These are phyloP conservation scores for Solanum dulcamara DNA, from an alignment of 257 asterid genomes.

Conservation along the genomic window DNA sequence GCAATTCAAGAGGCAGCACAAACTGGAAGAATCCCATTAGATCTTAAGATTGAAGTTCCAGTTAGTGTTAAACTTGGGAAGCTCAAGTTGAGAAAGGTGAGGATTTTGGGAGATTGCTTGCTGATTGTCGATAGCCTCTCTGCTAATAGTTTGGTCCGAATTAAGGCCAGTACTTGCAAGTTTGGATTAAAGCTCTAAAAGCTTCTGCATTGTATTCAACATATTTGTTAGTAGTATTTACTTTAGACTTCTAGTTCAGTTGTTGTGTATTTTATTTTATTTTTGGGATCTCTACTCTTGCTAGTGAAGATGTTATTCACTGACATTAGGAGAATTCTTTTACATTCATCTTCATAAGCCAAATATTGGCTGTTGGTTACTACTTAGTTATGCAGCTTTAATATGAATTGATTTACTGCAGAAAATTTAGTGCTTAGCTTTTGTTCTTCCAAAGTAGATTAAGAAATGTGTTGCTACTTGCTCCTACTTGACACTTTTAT, in stretches of 20 bases:
- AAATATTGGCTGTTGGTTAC: not conserved
- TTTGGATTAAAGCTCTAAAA: slow-evolving; percentile 53
- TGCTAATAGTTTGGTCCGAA: slow-evolving; percentile 46
- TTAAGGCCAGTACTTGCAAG: slow-evolving; percentile 64
- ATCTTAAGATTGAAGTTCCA: slow-evolving; percentile 70
- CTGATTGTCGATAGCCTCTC: slow-evolving; percentile 71
- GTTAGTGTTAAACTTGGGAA: slow-evolving; percentile 62
- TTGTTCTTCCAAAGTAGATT: not conserved
- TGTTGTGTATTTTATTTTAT: not conserved
- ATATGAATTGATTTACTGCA: not conserved
- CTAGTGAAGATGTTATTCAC: not conserved
- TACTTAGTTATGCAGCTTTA: not conserved
- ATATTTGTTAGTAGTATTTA: not conserved
- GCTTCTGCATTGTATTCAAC: not conserved
- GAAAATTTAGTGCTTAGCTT: no score
- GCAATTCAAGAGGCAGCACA: slow-evolving; percentile 83
- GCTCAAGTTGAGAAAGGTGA: slow-evolving; percentile 59
- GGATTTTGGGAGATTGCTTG: slow-evolving; percentile 55
- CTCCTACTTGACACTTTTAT: not conserved
- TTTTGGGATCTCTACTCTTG: not conserved
- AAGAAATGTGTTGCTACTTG: not conserved
- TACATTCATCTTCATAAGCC: not conserved
- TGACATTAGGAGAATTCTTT: not conserved
- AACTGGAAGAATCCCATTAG: slow-evolving; percentile 68
- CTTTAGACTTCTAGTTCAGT: not conserved